Base-by-base conservation (phyloP, 1,284 basidiomycete genomes). In the Tranzscheliella williamsii region DNA sequence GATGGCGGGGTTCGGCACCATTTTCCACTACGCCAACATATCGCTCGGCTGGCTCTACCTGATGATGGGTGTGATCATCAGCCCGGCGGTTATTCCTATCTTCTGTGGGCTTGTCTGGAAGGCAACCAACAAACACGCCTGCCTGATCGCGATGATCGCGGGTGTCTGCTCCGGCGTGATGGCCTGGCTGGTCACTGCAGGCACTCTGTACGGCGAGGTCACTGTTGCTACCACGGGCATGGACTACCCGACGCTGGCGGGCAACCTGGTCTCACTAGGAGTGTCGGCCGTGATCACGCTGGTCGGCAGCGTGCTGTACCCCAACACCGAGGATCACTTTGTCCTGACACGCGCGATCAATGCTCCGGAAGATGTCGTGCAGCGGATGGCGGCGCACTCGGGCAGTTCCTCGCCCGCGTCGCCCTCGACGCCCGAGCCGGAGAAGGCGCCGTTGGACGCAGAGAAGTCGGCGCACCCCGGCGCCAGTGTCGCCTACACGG, bases 241-340 rank as follows among this genome's bases (percentile, higher is more conserved):
- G 17, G 87, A 91, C 78, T 86, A 85, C 46, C 78, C 78, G 1
- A 70, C 77, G 1, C 50, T 94, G 15, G 86, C 90, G 0, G 91
- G 91, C 5, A 93, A 94, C 79, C 80, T 94, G 12, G 87, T 89
- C 1, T 86, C 90, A 0, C 89, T 96, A 64, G 86, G 85, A 17
- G 82, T 89, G 18, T 89, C 90, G 6, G 88, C 83, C 1, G 86
- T 95, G 50, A 81, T 95, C 64, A 84, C 89, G 0, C 80, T 86
- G 22, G 80, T 79, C 0, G 81, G 57, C 17, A 71, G 55, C 18
- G 13, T 61, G n/a, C 5, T 69, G n/a, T 38, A 33, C 17, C 73
- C 73, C 3, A 62, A 75, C 31, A 72, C 60, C 29, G 71, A 75
- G 42, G 63, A 66, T 34, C 54, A 64, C 50, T 76, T 70, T 38